A percentile compares a stretch with the other conserved stretches of the same genome.
Evolutionary conservation across 352 stramenopile genomes (phyloP).

Genomic region (Globisporangium paddicum): DNA sequence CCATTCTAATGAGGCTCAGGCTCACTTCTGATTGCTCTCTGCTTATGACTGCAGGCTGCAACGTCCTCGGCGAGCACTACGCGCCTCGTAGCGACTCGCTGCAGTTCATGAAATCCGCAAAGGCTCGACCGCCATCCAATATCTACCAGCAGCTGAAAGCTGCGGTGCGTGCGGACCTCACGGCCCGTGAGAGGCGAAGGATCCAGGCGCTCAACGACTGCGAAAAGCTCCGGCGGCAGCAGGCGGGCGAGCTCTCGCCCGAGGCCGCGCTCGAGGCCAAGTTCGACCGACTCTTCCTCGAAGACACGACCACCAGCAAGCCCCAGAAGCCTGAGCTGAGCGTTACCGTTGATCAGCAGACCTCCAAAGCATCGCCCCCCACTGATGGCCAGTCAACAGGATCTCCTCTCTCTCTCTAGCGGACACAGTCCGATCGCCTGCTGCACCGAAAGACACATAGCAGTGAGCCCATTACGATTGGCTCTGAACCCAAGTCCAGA

Average conservation of each 20-base stretch:
- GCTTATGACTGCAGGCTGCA: constrained; percentile 11
- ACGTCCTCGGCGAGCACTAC: constrained; percentile 24
- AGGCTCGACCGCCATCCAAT: background rate
- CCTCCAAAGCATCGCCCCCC: background rate
- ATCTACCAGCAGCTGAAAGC: constrained; percentile 21
- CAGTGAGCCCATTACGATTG: no score
- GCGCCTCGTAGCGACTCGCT: constrained; percentile 11
- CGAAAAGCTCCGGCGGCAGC: constrained; percentile 4
- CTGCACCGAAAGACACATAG: no score
- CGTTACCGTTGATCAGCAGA: no score
- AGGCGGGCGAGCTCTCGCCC: background rate
- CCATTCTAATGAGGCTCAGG: background rate
- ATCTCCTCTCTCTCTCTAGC: no score
- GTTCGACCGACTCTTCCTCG: constrained; percentile 10
- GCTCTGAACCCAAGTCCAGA: no score
- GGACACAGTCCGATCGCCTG: no score
- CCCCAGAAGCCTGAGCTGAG: no score
- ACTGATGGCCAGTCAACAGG: no score
- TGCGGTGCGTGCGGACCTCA: constrained; percentile 14
- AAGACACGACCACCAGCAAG: background rate
- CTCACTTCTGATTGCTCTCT: background rate
- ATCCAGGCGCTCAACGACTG: constrained; percentile 21
- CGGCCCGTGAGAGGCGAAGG: constrained; percentile 15
- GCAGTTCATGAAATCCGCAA: constrained; percentile 3
- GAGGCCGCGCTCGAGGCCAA: constrained; percentile 12